Conservation (phyloP, 1,139 yeast species). For the Wickerhamomyces sp. region DNA sequence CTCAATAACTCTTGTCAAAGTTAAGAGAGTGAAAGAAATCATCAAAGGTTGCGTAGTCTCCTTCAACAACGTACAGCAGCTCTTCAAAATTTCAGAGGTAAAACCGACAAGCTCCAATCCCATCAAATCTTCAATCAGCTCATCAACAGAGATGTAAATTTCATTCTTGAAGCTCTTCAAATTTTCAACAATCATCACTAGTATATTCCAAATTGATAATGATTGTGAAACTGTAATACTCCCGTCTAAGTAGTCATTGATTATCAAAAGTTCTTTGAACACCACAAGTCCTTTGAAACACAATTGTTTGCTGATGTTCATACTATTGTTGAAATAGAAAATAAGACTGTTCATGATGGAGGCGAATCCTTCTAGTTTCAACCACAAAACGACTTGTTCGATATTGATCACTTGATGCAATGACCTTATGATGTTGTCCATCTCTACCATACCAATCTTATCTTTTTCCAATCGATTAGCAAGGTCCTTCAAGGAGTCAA, state of each 20-base stretch:
- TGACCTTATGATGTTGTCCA: constrained; percentile 14
- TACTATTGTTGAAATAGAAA: constrained; percentile 17
- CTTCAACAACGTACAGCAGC: constrained; percentile 12
- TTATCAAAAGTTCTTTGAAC: constrained; percentile 18
- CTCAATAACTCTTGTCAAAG: constrained; percentile 19
- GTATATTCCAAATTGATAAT: constrained; percentile 16
- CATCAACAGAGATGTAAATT: constrained; percentile 21
- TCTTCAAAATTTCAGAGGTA: constrained; percentile 10
- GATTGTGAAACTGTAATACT: constrained; percentile 7
- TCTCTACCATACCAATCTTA: constrained; percentile 7
- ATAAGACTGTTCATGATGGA: constrained; percentile 9
- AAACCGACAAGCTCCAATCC: constrained; percentile 4
- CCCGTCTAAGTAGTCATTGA: constrained; percentile 12
- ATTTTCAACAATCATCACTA: constrained; percentile 20
- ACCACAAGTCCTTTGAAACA: constrained; percentile 23
- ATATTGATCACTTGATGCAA: constrained; percentile 13
- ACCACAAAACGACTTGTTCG: constrained; percentile 14
- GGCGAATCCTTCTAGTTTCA: constrained; percentile 15
- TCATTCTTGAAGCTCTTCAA: constrained; percentile 19
- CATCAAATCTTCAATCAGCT: constrained; percentile 19
- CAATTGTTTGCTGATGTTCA: constrained; percentile 16
- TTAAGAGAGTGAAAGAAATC: constrained; percentile 14
- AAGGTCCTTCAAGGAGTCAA: constrained; percentile 6
- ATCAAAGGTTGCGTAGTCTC: constrained; percentile 5
- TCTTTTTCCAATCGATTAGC: constrained; percentile 12